Base-by-base conservation (phyloP, 768 basidiomycete genomes). In the Leccinum subgranulosum region DNA sequence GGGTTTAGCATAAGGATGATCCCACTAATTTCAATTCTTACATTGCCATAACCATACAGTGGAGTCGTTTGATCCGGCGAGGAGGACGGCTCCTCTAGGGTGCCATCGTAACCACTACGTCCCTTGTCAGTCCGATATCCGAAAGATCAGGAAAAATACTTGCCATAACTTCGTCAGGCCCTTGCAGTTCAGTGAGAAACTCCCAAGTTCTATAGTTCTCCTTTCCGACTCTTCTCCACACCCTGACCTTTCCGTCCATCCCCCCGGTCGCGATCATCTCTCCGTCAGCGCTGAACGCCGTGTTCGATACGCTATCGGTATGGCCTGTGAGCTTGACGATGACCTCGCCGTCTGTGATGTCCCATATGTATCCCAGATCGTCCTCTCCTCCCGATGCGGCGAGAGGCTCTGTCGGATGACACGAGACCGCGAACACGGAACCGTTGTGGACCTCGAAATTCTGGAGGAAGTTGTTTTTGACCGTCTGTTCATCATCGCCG, bases 41-140 rank as follows among this genome's bases (percentile, higher is more conserved):
- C 96, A 76, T 77, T 98, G 93, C 94, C 94, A 99, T 62, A 99
- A 77, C 97, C 97, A 99, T 25, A 94, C 85, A 1, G 91, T 96
- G 7, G 88, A 83, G 72, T 98, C 96, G 63, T 96, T 92, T 8
- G 92, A 89, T 43, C 97, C 97, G 1, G 91, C 94, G 5, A 98
- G 80, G 0, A 99, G 81, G 2, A 96, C 88, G 39, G 78, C 74
- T 6, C 95, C 97, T 70, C 87, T 95, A 0, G 97, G 97, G 78
- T 99, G 97, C 96, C 96, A 99, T 76, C 85, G 80, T 51, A 98
- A 68, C 82, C 92, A 98, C 95, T 98, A 34, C 5, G 1, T n/a
- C 21, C 11, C 53, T 64, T 49, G 56, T 61, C 51, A n/a, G 43
- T 46, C 10, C 45, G 31, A 48, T 41, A 31, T 57, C 28, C 6